These are phyloP conservation scores for Rhododendron griersonianum DNA, from an alignment of 148 eudicot species.

Conservation along the genomic window DNA sequence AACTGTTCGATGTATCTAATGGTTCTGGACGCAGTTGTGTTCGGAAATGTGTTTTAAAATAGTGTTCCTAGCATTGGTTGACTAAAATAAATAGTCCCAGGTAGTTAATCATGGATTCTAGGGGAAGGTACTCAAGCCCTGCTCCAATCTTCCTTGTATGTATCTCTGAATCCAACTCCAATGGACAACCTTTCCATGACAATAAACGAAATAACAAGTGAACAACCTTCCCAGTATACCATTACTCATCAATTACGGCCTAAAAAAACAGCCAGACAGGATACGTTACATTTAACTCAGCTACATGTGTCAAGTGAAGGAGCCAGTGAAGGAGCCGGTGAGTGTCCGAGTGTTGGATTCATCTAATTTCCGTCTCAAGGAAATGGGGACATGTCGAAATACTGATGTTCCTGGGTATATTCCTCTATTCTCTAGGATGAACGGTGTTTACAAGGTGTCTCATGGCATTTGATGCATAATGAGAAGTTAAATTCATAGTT, in stretches of 20 bases:
- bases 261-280: not conserved
- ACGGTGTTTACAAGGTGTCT: not conserved
- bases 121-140: too few relatives aligned
- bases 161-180: not conserved
- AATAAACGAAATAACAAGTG: not conserved
- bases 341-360: not conserved
- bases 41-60: too few relatives aligned
- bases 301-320: not conserved
- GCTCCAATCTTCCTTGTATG: too few relatives aligned
- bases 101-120: not conserved
- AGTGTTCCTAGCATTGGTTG: too few relatives aligned
- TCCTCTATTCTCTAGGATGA: not conserved
- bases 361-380: not conserved
- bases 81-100: not conserved
- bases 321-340: not conserved
- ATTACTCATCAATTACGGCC: not conserved
- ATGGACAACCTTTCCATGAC: not conserved
- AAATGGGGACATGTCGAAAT: not conserved
- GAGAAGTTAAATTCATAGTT: not conserved
- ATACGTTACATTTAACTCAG: not conserved
- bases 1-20: not conserved
- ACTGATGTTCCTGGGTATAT: not conserved
- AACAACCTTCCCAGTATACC: not conserved
- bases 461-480: not conserved
- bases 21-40: too few relatives aligned